Percentiles rank a stretch among this genome's conserved stretches.
Evolutionary conservation across 306 rosid species (phyloP).

Genomic region (Cucumis hystrix): DNA sequence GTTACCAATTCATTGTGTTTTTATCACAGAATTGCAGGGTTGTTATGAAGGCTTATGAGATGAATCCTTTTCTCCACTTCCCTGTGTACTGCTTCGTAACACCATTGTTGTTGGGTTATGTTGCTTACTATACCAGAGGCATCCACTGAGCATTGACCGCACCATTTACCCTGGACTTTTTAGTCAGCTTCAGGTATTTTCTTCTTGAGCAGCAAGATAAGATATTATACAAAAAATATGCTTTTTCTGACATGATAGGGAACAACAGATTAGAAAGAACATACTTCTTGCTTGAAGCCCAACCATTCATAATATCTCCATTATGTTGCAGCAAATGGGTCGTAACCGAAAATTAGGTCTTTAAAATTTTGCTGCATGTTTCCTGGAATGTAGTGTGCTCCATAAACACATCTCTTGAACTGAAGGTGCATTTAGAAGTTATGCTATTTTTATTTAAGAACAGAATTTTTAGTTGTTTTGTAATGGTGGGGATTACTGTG

Average conservation of each 20-base stretch:
- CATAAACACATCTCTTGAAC: background rate
- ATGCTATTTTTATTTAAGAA: background rate
- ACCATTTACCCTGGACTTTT: background rate
- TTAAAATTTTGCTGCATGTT: background rate
- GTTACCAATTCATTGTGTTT: background rate
- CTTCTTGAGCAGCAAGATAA: background rate
- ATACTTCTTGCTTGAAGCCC: background rate
- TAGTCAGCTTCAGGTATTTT: background rate
- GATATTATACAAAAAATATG: background rate
- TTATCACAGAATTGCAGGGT: conserved; percentile 57
- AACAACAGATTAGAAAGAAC: background rate
- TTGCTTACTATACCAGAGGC: conserved; percentile 36
- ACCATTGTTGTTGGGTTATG: conserved; percentile 54
- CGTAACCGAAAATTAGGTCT: background rate
- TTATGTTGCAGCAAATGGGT: background rate
- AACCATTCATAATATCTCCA: background rate
- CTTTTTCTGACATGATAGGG: background rate
- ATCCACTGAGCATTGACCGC: conserved; percentile 8
- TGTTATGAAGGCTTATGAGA: conserved; percentile 74
- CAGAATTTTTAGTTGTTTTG: background rate
- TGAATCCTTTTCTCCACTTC: conserved; percentile 70
- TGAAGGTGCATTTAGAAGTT: background rate
- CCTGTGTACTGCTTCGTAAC: conserved; percentile 46
- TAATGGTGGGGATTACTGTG: background rate
- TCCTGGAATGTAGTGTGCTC: background rate